A percentile compares a stretch with the other conserved stretches of the same genome.
These are phyloP conservation scores for Pyricularia grisea DNA, from an alignment of 2,329 filamentous ascomycete genomes.

Conservation along the genomic window DNA sequence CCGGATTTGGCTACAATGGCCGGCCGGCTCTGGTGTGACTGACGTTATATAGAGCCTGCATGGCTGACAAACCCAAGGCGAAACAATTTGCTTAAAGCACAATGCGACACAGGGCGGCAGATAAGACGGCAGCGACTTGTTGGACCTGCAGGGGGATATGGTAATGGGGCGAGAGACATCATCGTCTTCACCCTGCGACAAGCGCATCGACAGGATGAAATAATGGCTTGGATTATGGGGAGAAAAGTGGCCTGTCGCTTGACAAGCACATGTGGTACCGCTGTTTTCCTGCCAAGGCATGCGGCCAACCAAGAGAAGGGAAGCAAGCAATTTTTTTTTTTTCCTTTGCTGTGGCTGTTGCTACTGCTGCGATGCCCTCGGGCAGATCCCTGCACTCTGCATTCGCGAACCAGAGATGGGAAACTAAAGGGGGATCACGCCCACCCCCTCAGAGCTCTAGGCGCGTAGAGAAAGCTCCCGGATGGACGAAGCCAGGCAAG, in stretches of 20 bases:
- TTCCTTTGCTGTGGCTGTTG: background rate
- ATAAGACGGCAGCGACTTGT: no score
- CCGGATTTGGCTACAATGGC: background rate
- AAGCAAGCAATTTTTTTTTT: background rate
- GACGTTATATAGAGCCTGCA: background rate
- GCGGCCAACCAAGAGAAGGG: background rate
- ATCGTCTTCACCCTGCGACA: background rate
- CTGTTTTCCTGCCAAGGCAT: background rate
- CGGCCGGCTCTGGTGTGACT: background rate
- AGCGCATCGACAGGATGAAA: no score
- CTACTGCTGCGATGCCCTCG: background rate
- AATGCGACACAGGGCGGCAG: background rate
- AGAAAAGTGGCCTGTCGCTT: background rate
- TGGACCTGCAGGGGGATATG: no score
- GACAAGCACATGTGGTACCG: background rate
- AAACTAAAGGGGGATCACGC: background rate
- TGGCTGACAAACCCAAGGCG: background rate
- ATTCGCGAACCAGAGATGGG: slow-evolving; percentile 9
- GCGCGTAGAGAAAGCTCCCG: slow-evolving; percentile 43
- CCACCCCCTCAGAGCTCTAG: slow-evolving; percentile 15
- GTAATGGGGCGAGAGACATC: background rate
- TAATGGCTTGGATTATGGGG: background rate
- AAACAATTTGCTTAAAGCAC: background rate
- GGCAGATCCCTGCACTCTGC: background rate
- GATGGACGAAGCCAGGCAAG: slow-evolving; percentile 24